phyloP scores from a whole-genome alignment of 2,329 filamentous ascomycete species.

The Colletotrichum tofieldiae region DNA sequence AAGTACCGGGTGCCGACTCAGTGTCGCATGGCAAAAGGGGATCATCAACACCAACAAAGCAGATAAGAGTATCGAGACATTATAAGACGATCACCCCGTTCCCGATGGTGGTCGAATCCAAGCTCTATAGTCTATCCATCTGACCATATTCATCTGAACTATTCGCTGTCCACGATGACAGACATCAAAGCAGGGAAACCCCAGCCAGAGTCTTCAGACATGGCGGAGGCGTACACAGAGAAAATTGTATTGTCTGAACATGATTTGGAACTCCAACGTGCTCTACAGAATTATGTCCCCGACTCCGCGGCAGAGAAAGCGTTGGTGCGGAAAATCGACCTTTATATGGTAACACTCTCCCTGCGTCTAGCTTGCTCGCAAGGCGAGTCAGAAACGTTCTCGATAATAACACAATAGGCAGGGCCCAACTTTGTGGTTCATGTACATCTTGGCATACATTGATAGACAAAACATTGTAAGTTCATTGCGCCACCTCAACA shows the following conservation, averaged over 20 bases:
- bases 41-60: not conserved
- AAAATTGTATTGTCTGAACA: slow-evolving; percentile 16
- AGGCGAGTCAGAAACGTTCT: not conserved
- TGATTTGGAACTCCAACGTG: slow-evolving; percentile 23
- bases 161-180: slow-evolving; percentile 2
- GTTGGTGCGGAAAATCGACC: slow-evolving; percentile 50
- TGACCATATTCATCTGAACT: not conserved
- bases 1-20: not conserved
- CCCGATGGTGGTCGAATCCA: not conserved
- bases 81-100: not conserved
- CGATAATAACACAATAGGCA: not conserved
- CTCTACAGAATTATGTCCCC: slow-evolving; percentile 34
- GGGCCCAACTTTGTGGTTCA: slow-evolving; percentile 50
- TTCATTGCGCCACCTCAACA: slow-evolving; percentile 6
- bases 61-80: not conserved
- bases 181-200: slow-evolving; percentile 26
- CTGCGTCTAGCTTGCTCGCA: not conserved
- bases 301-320: slow-evolving; percentile 41
- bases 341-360: slow-evolving; percentile 46
- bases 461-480: slow-evolving; percentile 44
- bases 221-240: slow-evolving; percentile 21
- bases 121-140: not conserved
- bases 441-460: slow-evolving; percentile 51
- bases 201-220: slow-evolving; percentile 1
- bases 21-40: not conserved